A percentile compares a stretch with the other conserved stretches of the same genome.
Conservation (phyloP, 129 eudicot genomes). For the Lactuca saligna region DNA sequence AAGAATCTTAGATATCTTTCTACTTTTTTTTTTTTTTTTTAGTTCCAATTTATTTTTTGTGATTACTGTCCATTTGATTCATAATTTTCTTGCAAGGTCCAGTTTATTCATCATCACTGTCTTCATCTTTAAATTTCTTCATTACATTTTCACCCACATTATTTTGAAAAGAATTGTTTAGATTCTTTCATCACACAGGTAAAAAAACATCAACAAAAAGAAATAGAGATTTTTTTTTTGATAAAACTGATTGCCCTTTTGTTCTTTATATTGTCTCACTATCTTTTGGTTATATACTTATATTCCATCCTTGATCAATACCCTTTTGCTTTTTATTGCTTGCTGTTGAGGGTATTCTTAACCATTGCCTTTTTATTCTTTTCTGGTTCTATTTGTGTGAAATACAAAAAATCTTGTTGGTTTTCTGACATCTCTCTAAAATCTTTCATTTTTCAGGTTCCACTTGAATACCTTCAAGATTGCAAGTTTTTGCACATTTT, state of each 20-base stretch:
- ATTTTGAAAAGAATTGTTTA: slow-evolving; percentile 6
- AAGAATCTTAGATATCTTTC: slow-evolving; percentile 10
- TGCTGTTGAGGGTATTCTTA: slow-evolving; percentile 44
- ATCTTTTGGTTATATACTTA: slow-evolving; percentile 16
- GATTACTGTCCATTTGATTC: neutral
- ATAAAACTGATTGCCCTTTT: slow-evolving; percentile 46
- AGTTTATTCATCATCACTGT: slow-evolving; percentile 11
- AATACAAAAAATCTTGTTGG: slow-evolving; percentile 22
- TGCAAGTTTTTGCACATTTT: slow-evolving; percentile 1
- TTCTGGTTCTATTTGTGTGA: slow-evolving; percentile 21
- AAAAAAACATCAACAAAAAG: slow-evolving; percentile 9
- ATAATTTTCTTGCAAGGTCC: slow-evolving; percentile 7
- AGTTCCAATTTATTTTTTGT: neutral
- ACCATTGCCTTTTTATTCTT: slow-evolving; percentile 26
- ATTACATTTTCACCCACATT: neutral
- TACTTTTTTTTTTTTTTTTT: neutral
- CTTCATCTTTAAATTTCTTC: slow-evolving; percentile 10
- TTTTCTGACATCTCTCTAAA: slow-evolving; percentile 19
- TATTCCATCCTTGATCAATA: slow-evolving; percentile 11
- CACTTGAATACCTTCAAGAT: slow-evolving; percentile 35
- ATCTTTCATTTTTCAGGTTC: slow-evolving; percentile 35
- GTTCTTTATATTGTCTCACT: slow-evolving; percentile 33
- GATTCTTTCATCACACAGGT: slow-evolving; percentile 4
- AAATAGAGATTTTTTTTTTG: slow-evolving; percentile 6
- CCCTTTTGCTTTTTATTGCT: slow-evolving; percentile 31